Evolutionary conservation across 805 yeast genomes (phyloP), one percentile per base, ranked within the genome.

Genomic region (Peterozyma xylosa): DNA sequence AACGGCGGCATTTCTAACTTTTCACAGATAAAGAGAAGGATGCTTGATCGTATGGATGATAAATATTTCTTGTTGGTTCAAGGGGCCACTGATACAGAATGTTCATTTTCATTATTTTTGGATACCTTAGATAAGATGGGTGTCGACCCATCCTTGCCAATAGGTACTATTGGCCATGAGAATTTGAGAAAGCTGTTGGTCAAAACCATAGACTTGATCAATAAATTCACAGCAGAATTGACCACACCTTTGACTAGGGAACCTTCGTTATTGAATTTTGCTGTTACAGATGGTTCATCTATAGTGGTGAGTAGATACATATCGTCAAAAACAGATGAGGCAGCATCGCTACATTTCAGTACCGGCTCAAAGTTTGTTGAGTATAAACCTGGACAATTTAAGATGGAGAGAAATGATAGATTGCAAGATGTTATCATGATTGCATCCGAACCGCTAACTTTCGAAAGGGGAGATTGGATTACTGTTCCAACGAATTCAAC

Each of bases 401-500:
- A 86, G 55, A 89, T 93, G 96, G 97, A 93, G 62, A 74, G 99
- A 43, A 69, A 86, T 48, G 95, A 90, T 62, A 73, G 97, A 43
- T 85, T 93, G 9, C 97, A 91, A 62, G 91, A 88, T 61, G 91
- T 93, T 14, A 83, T 91, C n/a, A 84, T 93, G 82, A 52, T 93
- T 41, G 96, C 99, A 1, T 84, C 95, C 14, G 99, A 93, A 58
- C 99, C 99, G 0, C 70, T 93, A 45, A 93, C 99, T 0, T 93
- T 93, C 61, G 98, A 93, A 65, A 69, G 99, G 45, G 91, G 90
- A 35, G 99, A 93, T 63, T 93, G 99, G 99, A 86, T 91, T 42
- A 82, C 96, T 3, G 95, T 93, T 1, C 98, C 98, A 2, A 85
- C 98, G 1, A 93, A 93, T 59, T 85, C 97, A 3, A 68, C 83